A percentile compares a stretch with the other conserved stretches of the same genome.
Evolutionary conservation across 2,329 filamentous ascomycete species (phyloP).

Genomic region (Thermoascus crustaceus): DNA sequence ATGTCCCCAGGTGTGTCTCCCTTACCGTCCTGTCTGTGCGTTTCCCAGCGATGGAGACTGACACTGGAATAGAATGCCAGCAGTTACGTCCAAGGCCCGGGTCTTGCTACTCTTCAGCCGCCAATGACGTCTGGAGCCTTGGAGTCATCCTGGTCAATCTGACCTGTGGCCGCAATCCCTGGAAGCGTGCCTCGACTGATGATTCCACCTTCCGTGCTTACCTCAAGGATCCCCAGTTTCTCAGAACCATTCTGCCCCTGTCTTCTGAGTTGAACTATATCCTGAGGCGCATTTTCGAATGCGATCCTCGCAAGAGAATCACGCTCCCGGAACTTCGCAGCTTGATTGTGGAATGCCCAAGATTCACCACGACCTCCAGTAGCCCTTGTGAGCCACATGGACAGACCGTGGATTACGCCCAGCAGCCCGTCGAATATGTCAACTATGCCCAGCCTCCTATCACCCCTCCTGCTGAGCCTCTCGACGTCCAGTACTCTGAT

Average conservation of each 20-base stretch:
- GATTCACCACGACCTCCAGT: slow-evolving; percentile 51
- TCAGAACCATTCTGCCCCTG: slow-evolving; percentile 86
- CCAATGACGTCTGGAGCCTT: slow-evolving; percentile 97
- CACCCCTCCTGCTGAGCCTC: slow-evolving; percentile 25
- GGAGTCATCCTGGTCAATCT: slow-evolving; percentile 96
- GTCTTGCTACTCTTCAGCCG: slow-evolving; percentile 78
- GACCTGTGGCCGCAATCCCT: slow-evolving; percentile 95
- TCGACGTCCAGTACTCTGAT: slow-evolving; percentile 30
- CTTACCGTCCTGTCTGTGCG: not conserved
- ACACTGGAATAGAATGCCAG: slow-evolving; percentile 67
- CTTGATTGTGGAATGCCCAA: slow-evolving; percentile 66
- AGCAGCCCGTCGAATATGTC: slow-evolving; percentile 27
- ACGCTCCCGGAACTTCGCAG: slow-evolving; percentile 69
- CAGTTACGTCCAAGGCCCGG: slow-evolving; percentile 61
- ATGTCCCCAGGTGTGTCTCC: slow-evolving; percentile 86
- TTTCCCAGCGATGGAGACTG: slow-evolving; percentile 11
- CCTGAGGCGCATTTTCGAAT: slow-evolving; percentile 77
- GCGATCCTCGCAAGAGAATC: slow-evolving; percentile 74
- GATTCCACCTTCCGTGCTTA: slow-evolving; percentile 94
- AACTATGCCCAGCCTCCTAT: slow-evolving; percentile 28
- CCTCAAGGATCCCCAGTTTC: slow-evolving; percentile 73
- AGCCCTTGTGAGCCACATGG: slow-evolving; percentile 30
- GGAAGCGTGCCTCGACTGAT: slow-evolving; percentile 90
- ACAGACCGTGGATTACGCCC: slow-evolving; percentile 21
- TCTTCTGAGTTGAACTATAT: slow-evolving; percentile 85